phyloP scores from a whole-genome alignment of 2,329 filamentous ascomycete species.

The Neodidymelliopsis sp. region DNA sequence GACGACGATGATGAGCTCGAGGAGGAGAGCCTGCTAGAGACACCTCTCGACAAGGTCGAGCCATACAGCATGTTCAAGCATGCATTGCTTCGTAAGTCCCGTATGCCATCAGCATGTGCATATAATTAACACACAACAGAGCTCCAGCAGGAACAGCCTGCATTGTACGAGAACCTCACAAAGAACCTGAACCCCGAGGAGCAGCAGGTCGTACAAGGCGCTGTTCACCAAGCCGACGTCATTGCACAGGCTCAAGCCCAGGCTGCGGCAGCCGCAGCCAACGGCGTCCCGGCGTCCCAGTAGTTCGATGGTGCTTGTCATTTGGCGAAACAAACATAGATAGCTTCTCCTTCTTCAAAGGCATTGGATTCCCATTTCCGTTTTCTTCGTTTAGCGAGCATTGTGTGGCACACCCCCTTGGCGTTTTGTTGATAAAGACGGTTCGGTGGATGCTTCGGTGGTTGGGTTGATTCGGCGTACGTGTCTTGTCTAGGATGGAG shows the following conservation, averaged over 20 bases:
- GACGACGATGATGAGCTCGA: slow-evolving; percentile 91
- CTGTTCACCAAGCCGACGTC: slow-evolving; percentile 74
- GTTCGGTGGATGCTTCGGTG: slow-evolving; percentile 24
- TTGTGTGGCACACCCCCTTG: slow-evolving; percentile 30
- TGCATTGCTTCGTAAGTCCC: slow-evolving; percentile 77
- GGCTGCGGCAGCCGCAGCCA: slow-evolving; percentile 33
- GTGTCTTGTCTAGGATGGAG: slow-evolving; percentile 18
- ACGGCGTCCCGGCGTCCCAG: slow-evolving; percentile 25
- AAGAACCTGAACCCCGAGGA: slow-evolving; percentile 81
- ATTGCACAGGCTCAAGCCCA: slow-evolving; percentile 49
- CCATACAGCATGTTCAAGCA: slow-evolving; percentile 89
- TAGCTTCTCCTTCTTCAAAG: slow-evolving; percentile 28
- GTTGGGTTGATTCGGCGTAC: slow-evolving; percentile 26
- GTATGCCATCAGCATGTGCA: not conserved
- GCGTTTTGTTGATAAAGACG: slow-evolving; percentile 34
- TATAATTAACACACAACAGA: slow-evolving; percentile 59
- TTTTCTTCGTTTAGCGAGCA: slow-evolving; percentile 44
- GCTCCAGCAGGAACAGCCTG: slow-evolving; percentile 88
- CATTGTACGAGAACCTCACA: slow-evolving; percentile 83
- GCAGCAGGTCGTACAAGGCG: slow-evolving; percentile 78
- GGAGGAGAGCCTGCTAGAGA: slow-evolving; percentile 91
- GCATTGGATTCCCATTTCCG: slow-evolving; percentile 32
- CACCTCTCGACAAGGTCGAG: slow-evolving; percentile 92
- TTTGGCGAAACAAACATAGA: slow-evolving; percentile 23
- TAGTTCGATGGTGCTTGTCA: slow-evolving; percentile 14